Evolutionary conservation across 192 early-diverging fungal species (phyloP).

Genomic region (Entomortierella parvispora): DNA sequence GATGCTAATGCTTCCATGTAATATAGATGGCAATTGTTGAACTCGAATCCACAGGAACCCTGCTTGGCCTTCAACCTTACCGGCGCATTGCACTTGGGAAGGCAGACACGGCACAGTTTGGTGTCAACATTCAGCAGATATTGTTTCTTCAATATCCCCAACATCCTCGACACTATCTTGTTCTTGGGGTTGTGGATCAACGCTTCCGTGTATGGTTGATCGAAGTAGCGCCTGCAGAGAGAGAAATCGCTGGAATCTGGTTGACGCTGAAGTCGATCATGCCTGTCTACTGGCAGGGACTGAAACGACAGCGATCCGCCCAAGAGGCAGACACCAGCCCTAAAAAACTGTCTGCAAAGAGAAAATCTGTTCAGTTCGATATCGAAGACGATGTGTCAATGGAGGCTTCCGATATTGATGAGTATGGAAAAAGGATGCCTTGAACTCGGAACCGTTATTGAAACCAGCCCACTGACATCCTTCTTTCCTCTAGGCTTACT

Average conservation of each 20-base stretch:
- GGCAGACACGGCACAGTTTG: conserved; percentile 27
- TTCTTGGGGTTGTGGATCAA: conserved; percentile 38
- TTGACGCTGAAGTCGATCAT: conserved; percentile 31
- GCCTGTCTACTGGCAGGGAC: conserved; percentile 38
- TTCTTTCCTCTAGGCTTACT: conserved; percentile 7
- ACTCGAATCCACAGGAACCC: conserved; percentile 28
- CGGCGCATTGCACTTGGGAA: conserved; percentile 26
- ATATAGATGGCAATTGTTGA: conserved; percentile 50
- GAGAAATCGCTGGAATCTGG: conserved; percentile 23
- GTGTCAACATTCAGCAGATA: conserved; percentile 36
- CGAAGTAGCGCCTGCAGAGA: conserved; percentile 31
- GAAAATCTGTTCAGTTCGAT: conserved; percentile 51
- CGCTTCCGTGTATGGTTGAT: conserved; percentile 45
- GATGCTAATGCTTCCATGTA: no score
- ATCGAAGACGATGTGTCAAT: conserved; percentile 8
- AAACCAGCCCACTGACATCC: background rate
- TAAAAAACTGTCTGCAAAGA: conserved; percentile 5
- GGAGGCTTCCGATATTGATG: conserved; percentile 2
- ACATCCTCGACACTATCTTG: conserved; percentile 43
- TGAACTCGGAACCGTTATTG: background rate
- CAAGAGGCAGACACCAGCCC: background rate
- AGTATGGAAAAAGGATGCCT: conserved; percentile 11
- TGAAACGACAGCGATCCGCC: conserved; percentile 5
- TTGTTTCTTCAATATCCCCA: conserved; percentile 48
- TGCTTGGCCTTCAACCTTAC: conserved; percentile 41